A percentile compares a stretch with the other conserved stretches of the same genome.
These are phyloP conservation scores for Phytophthora litchii DNA, from an alignment of 352 stramenopile genomes.

Conservation along the genomic window DNA sequence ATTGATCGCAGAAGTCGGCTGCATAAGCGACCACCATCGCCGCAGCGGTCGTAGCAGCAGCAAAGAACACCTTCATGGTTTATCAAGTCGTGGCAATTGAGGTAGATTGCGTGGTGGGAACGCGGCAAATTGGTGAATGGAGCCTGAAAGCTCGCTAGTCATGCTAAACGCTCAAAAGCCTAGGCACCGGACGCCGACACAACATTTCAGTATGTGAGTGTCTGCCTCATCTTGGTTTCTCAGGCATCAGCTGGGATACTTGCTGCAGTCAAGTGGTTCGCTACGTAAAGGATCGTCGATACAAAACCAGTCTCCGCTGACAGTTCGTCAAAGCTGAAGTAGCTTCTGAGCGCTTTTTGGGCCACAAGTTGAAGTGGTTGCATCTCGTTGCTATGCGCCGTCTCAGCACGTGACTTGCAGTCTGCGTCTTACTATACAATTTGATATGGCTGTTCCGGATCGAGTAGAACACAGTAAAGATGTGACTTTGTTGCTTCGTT, in stretches of 20 bases:
- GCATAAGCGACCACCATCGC: constrained; percentile 1
- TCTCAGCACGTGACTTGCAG: constrained; percentile 15
- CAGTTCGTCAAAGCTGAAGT: constrained; percentile 3
- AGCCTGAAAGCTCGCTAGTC: not conserved
- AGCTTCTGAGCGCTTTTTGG: constrained; percentile 15
- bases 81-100: not conserved
- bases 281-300: constrained; percentile 19
- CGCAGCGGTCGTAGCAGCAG: constrained; percentile 2
- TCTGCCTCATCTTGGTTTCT: constrained; percentile 11
- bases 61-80: constrained; percentile 24
- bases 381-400: constrained; percentile 7
- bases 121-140: constrained; percentile 26
- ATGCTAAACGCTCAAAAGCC: no score
- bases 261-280: constrained; percentile 8
- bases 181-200: no score
- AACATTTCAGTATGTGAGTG: constrained; percentile 9
- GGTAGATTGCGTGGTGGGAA: constrained; percentile 3
- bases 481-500: not conserved
- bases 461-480: not conserved
- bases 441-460: no score
- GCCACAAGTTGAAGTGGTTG: constrained; percentile 8
- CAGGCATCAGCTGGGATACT: constrained; percentile 20
- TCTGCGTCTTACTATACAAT: no score
- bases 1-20: constrained; percentile 36
- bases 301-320: constrained; percentile 12